Evolutionary conservation across 306 rosid genomes (phyloP).

Genomic region (Styphnolobium japonicum): DNA sequence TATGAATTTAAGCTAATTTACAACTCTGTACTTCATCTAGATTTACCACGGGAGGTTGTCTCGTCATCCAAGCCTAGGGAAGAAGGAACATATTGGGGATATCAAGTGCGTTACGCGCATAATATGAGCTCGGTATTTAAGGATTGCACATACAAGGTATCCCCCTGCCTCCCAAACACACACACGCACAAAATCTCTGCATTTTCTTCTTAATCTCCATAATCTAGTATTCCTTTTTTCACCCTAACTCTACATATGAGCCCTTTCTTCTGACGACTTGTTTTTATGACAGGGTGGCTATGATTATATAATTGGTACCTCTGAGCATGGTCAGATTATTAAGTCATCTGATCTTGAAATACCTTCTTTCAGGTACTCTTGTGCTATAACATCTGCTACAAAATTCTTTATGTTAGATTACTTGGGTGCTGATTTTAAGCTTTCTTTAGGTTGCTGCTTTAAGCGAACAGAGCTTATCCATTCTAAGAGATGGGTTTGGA

Average conservation of each 20-base stretch:
- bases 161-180: not conserved
- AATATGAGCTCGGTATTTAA: constrained; percentile 63
- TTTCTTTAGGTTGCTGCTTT: not conserved
- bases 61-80: constrained; percentile 78
- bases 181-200: not conserved
- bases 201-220: not conserved
- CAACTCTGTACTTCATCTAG: constrained; percentile 39
- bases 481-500: constrained; percentile 12
- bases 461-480: not conserved
- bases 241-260: not conserved
- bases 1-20: constrained; percentile 31
- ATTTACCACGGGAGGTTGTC: constrained; percentile 57
- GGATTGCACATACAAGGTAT: constrained; percentile 69
- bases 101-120: constrained; percentile 89
- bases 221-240: not conserved
- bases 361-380: constrained; percentile 74
- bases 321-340: constrained; percentile 81
- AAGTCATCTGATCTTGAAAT: constrained; percentile 71
- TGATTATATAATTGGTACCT: constrained; percentile 85
- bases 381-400: constrained; percentile 5
- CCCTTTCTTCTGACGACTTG: constrained; percentile 10
- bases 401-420: not conserved
- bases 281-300: constrained; percentile 76
- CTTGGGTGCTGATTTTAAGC: not conserved
- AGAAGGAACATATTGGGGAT: constrained; percentile 93